Evolutionary conservation across 1,284 basidiomycete species (phyloP).

Genomic region (Apiotrichum gamsii): DNA sequence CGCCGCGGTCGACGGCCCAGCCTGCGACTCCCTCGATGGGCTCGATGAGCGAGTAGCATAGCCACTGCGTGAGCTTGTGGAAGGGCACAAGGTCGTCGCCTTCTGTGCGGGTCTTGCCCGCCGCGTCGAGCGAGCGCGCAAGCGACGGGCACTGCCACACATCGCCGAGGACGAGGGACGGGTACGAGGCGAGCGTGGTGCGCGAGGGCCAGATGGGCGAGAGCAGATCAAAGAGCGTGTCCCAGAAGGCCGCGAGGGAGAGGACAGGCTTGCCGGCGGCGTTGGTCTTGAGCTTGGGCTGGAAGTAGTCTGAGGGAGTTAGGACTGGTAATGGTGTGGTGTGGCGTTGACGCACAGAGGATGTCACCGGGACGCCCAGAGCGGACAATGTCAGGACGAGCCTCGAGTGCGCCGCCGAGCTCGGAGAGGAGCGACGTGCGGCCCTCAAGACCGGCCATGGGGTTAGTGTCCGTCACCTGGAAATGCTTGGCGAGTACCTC

Average conservation of each 20-base stretch:
- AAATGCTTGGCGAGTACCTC: slow-evolving; percentile 63
- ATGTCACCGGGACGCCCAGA: slow-evolving; percentile 72
- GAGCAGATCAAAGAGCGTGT: slow-evolving; percentile 72
- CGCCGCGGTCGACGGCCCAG: slow-evolving; percentile 63
- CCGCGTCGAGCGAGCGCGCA: slow-evolving; percentile 25
- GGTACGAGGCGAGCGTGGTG: slow-evolving; percentile 52
- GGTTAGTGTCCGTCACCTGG: slow-evolving; percentile 71
- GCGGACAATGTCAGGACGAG: slow-evolving; percentile 59
- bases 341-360: slow-evolving; percentile 54
- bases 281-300: slow-evolving; percentile 10
- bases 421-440: slow-evolving; percentile 68
- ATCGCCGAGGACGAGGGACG: slow-evolving; percentile 68
- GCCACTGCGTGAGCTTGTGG: slow-evolving; percentile 93
- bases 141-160: slow-evolving; percentile 77
- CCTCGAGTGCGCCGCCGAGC: slow-evolving; percentile 63
- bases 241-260: slow-evolving; percentile 69
- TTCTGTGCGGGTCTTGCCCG: slow-evolving; percentile 37
- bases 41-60: slow-evolving; percentile 79
- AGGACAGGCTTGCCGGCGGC: slow-evolving; percentile 32
- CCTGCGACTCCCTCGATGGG: slow-evolving; percentile 67
- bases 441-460: slow-evolving; percentile 85
- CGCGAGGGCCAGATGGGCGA: slow-evolving; percentile 84
- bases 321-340: slow-evolving; percentile 23
- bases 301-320: slow-evolving; percentile 27
- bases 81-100: slow-evolving; percentile 78